Conservation (phyloP, 345 rosid species). For the Pseudoturritis turrita region DNA sequence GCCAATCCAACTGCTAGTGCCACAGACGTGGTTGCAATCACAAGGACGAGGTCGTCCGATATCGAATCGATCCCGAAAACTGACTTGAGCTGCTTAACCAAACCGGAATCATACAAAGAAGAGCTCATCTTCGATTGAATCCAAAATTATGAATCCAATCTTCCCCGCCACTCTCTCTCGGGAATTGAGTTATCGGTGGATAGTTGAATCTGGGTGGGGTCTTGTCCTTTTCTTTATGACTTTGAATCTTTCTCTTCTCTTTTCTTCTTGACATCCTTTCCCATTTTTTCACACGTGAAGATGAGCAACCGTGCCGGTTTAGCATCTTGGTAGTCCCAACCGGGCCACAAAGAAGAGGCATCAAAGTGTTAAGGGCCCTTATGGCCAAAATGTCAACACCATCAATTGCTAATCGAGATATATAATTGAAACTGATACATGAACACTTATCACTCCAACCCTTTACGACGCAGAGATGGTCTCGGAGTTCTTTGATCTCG, state of each 20-base stretch:
- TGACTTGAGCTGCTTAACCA: conserved; percentile 50
- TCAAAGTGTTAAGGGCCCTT: too few species aligned
- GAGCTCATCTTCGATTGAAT: conserved; percentile 34
- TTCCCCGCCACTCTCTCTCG: neutral
- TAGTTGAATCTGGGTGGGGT: conserved; percentile 32
- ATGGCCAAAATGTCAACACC: too few species aligned
- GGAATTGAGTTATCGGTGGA: conserved; percentile 7
- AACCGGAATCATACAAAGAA: conserved; percentile 29
- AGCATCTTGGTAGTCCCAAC: too few species aligned
- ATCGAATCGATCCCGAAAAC: conserved; percentile 39
- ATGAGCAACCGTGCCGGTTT: too few species aligned
- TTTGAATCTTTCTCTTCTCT: neutral
- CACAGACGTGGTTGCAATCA: conserved; percentile 54
- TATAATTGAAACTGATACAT: too few species aligned
- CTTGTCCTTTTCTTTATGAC: conserved; percentile 11
- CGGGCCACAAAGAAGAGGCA: too few species aligned
- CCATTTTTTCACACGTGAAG: too few species aligned
- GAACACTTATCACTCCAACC: too few species aligned
- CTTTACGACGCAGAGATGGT: too few species aligned
- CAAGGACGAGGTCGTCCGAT: conserved; percentile 43
- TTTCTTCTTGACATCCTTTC: neutral
- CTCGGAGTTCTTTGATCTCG: too few species aligned
- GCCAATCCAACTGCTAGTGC: conserved; percentile 49
- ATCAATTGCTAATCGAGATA: too few species aligned
- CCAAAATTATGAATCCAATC: neutral